A percentile compares a stretch with the other conserved stretches of the same genome.
Evolutionary conservation across 2,329 filamentous ascomycete genomes (phyloP).

Genomic region (Colletotrichum sp.): DNA sequence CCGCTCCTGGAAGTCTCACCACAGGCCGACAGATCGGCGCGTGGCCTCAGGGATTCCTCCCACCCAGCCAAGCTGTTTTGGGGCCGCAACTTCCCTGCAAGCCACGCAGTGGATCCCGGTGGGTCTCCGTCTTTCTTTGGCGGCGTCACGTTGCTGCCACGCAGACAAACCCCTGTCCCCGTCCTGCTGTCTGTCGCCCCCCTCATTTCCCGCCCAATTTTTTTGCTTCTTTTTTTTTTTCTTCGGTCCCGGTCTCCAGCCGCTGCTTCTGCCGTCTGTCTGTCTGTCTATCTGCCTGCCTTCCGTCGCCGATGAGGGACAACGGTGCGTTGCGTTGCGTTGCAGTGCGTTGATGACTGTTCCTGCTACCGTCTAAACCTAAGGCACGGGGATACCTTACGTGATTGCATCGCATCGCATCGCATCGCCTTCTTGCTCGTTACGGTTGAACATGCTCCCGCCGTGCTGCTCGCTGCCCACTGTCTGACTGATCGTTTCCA

Average conservation of each 20-base stretch:
- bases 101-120: constrained; percentile 19
- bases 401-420: neutral
- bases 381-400: neutral
- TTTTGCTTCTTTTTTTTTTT: neutral
- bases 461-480: neutral
- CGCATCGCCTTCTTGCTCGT: neutral
- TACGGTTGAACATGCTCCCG: neutral
- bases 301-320: neutral
- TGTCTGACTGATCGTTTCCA: constrained; percentile 1
- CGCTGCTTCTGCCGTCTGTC: neutral
- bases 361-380: neutral
- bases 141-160: constrained; percentile 23
- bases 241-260: neutral
- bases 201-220: constrained; percentile 3
- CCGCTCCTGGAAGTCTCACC: constrained; percentile 10
- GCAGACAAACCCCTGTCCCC: constrained; percentile 7
- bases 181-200: neutral
- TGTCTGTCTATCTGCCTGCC: neutral
- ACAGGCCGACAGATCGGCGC: constrained; percentile 22
- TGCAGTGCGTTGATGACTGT: neutral
- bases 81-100: constrained; percentile 21
- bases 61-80: constrained; percentile 15
- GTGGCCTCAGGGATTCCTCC: constrained; percentile 23
- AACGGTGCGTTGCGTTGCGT: neutral
- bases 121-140: neutral